These are phyloP conservation scores for Colletotrichum orbiculare DNA, from an alignment of 2,329 filamentous ascomycete species.

Conservation along the genomic window DNA sequence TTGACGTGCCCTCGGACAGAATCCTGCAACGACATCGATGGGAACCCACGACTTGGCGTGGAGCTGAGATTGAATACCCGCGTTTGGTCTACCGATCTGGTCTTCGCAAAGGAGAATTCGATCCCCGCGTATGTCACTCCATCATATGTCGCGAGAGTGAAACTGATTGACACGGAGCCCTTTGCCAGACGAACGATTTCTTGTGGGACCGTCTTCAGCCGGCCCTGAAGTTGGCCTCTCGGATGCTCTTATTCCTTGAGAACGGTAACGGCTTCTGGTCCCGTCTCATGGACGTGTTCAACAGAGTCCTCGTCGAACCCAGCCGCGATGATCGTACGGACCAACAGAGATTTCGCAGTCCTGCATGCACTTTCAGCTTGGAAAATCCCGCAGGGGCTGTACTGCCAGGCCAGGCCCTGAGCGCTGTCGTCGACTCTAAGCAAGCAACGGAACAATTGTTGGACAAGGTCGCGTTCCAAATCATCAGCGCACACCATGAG, in stretches of 20 bases:
- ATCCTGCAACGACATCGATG: slow-evolving; percentile 23
- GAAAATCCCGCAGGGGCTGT: background rate
- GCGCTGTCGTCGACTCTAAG: background rate
- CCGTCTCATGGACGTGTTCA: slow-evolving; percentile 41
- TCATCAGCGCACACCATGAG: slow-evolving; percentile 7
- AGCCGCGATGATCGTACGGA: slow-evolving; percentile 30
- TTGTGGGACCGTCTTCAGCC: slow-evolving; percentile 45
- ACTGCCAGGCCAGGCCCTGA: background rate
- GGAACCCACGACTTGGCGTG: slow-evolving; percentile 8
- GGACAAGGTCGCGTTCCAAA: slow-evolving; percentile 6
- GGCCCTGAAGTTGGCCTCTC: slow-evolving; percentile 42
- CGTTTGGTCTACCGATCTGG: slow-evolving; percentile 39
- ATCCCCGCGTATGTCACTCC: slow-evolving; percentile 38
- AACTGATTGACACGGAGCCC: slow-evolving; percentile 6
- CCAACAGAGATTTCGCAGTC: background rate
- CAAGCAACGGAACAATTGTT: background rate
- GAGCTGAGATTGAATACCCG: background rate
- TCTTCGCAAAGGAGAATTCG: slow-evolving; percentile 40
- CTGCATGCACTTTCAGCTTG: background rate
- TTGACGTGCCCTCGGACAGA: slow-evolving; percentile 12
- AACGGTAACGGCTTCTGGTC: slow-evolving; percentile 38
- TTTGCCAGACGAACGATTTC: slow-evolving; percentile 39
- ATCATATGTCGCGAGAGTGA: background rate
- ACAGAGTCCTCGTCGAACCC: slow-evolving; percentile 38
- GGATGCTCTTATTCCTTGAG: slow-evolving; percentile 36